These are phyloP conservation scores for Phytophthora uliginosa DNA, from an alignment of 352 stramenopile species.

Conservation along the genomic window DNA sequence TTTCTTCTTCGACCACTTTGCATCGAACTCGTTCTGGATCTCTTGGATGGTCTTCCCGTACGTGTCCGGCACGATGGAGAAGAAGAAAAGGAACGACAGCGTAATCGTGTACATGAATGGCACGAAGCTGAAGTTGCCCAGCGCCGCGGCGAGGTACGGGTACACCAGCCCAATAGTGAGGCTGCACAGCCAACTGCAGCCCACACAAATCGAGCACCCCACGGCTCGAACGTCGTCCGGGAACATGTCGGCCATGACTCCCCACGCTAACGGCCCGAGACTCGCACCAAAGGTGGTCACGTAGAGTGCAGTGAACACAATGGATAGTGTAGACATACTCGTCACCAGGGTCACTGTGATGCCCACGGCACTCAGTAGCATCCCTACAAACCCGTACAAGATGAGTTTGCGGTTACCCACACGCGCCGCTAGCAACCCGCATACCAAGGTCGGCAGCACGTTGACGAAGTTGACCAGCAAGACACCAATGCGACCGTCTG, in stretches of 20 bases:
- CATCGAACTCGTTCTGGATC: constrained; percentile 61
- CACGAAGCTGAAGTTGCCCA: constrained; percentile 55
- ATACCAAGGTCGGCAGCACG: constrained; percentile 53
- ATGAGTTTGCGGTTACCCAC: constrained; percentile 59
- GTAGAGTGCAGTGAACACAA: constrained; percentile 59
- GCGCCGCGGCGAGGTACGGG: constrained; percentile 57
- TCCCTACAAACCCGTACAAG: constrained; percentile 50
- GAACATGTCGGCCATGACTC: constrained; percentile 63
- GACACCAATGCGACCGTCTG: constrained; percentile 59
- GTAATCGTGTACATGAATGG: constrained; percentile 63
- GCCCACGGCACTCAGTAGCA: constrained; percentile 54
- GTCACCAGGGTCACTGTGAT: constrained; percentile 50
- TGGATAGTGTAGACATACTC: constrained; percentile 41
- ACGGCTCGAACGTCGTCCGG: constrained; percentile 56
- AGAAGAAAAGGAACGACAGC: constrained; percentile 57
- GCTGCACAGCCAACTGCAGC: constrained; percentile 61
- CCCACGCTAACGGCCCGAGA: constrained; percentile 62
- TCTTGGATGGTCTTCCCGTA: constrained; percentile 69
- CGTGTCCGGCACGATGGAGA: constrained; percentile 62
- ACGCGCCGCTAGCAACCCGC: constrained; percentile 38
- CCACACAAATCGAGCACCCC: constrained; percentile 50
- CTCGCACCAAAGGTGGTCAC: constrained; percentile 56
- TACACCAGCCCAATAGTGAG: constrained; percentile 61
- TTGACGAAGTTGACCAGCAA: constrained; percentile 66
- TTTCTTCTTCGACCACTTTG: constrained; percentile 22